Percentiles rank a stretch among this genome's conserved stretches.
These are phyloP conservation scores for Pyricularia pennisetigena DNA, from an alignment of 2,329 filamentous ascomycete genomes.

Conservation along the genomic window DNA sequence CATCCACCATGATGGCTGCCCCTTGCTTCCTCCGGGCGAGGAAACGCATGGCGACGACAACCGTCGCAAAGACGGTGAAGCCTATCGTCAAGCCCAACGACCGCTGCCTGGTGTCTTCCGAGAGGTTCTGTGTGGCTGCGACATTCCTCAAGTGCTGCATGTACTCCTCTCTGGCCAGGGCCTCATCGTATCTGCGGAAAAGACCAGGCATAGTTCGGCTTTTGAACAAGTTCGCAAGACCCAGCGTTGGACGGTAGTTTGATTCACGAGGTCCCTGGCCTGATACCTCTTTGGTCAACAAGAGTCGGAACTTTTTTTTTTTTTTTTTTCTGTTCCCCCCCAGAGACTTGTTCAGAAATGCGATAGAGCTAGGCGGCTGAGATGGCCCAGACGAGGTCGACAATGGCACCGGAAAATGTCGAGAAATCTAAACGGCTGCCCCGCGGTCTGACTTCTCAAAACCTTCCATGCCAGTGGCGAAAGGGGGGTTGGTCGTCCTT, in stretches of 20 bases:
- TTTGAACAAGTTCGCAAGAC: neutral
- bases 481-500: neutral
- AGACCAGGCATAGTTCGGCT: neutral
- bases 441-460: neutral
- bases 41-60: constrained; percentile 5
- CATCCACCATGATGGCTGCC: constrained; percentile 1
- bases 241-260: neutral
- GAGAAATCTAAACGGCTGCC: neutral
- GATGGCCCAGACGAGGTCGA: neutral
- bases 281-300: no score
- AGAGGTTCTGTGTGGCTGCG: neutral
- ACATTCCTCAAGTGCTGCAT: neutral
- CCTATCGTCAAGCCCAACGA: neutral
- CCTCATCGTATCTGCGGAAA: neutral
- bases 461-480: neutral
- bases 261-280: neutral
- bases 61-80: constrained; percentile 5
- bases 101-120: neutral
- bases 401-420: neutral
- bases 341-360: neutral
- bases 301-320: neutral
- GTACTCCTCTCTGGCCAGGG: neutral
- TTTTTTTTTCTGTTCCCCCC: no score
- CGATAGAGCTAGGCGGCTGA: neutral
- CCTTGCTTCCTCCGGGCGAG: neutral